These are phyloP conservation scores for Euphorbia corollata DNA, from an alignment of 441 rosid species.

Conservation along the genomic window DNA sequence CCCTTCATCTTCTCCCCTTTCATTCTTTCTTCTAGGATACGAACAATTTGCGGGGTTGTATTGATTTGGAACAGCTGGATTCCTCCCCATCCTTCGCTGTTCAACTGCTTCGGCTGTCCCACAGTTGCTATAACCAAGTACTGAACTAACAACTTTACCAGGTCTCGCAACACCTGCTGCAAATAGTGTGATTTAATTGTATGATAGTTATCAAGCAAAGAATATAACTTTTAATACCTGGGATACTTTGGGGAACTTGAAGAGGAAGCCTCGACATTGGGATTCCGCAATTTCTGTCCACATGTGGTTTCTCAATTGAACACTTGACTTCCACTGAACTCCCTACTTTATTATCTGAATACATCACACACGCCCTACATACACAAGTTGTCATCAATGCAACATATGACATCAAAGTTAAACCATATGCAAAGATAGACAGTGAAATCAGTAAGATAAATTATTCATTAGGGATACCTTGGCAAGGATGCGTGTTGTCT, in stretches of 20 bases:
- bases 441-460: too few relatives aligned
- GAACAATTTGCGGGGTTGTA: slow-evolving; percentile 39
- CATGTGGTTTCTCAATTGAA: slow-evolving; percentile 50
- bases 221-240: slow-evolving; percentile 32
- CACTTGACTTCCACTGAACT: slow-evolving; percentile 62
- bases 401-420: slow-evolving; percentile 1
- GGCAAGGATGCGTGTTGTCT: slow-evolving; percentile 97
- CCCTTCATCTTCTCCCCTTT: slow-evolving; percentile 60
- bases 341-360: slow-evolving; percentile 57
- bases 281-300: slow-evolving; percentile 51
- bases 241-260: slow-evolving; percentile 67
- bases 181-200: slow-evolving; percentile 14
- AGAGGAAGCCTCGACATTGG: slow-evolving; percentile 76
- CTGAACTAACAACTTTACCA: slow-evolving; percentile 78
- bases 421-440: neutral
- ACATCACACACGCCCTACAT: slow-evolving; percentile 74
- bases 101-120: slow-evolving; percentile 65
- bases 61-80: slow-evolving; percentile 51
- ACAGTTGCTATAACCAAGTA: slow-evolving; percentile 69
- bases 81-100: slow-evolving; percentile 61
- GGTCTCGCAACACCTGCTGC: slow-evolving; percentile 73
- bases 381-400: slow-evolving; percentile 20
- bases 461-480: slow-evolving; percentile 36
- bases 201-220: neutral
- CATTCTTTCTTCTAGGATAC: slow-evolving; percentile 73